Percentiles rank a stretch among this genome's conserved stretches.
These are phyloP conservation scores for Podospora appendiculata DNA, from an alignment of 495 filamentous ascomycete genomes.

Conservation along the genomic window DNA sequence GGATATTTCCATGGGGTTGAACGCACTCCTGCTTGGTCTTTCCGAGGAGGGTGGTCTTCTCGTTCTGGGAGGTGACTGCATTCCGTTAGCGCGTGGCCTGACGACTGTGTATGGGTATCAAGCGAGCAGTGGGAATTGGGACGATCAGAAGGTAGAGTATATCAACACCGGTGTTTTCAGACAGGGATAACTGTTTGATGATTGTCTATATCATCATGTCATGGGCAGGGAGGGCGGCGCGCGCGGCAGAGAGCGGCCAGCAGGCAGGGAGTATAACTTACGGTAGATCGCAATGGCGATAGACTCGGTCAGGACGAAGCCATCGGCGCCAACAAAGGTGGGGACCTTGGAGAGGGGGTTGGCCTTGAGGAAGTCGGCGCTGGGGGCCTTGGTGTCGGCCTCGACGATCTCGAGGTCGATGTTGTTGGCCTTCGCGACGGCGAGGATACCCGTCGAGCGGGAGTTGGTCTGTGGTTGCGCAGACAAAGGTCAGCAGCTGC, in stretches of 20 bases:
- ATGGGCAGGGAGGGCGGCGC: slow-evolving; percentile 2
- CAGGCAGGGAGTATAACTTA: slow-evolving; percentile 44
- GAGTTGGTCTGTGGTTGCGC: slow-evolving; percentile 60
- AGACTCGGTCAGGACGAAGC: slow-evolving; percentile 78
- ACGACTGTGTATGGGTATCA: slow-evolving; percentile 9
- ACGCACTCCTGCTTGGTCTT: slow-evolving; percentile 98
- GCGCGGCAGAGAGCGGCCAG: too few relatives aligned
- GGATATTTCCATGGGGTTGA: not conserved
- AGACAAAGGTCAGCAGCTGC: slow-evolving; percentile 19
- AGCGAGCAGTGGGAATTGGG: slow-evolving; percentile 9
- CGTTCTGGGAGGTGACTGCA: slow-evolving; percentile 95
- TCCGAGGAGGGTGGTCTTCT: slow-evolving; percentile 97
- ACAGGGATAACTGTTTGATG: slow-evolving; percentile 96
- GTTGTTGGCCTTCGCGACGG: slow-evolving; percentile 92
- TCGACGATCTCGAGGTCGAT: slow-evolving; percentile 80
- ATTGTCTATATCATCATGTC: slow-evolving; percentile 69
- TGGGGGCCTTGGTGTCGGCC: slow-evolving; percentile 51
- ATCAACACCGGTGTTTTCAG: slow-evolving; percentile 82
- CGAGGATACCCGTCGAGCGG: slow-evolving; percentile 79
- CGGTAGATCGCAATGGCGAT: slow-evolving; percentile 96
- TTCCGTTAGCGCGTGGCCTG: slow-evolving; percentile 25
- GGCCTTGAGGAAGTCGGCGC: slow-evolving; percentile 71
- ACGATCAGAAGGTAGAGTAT: slow-evolving; percentile 51
- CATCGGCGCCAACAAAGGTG: slow-evolving; percentile 87
- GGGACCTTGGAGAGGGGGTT: slow-evolving; percentile 87